Evolutionary conservation across 495 filamentous ascomycete genomes (phyloP), one percentile per base, ranked within the genome.

Genomic region (Platismatia glauca): DNA sequence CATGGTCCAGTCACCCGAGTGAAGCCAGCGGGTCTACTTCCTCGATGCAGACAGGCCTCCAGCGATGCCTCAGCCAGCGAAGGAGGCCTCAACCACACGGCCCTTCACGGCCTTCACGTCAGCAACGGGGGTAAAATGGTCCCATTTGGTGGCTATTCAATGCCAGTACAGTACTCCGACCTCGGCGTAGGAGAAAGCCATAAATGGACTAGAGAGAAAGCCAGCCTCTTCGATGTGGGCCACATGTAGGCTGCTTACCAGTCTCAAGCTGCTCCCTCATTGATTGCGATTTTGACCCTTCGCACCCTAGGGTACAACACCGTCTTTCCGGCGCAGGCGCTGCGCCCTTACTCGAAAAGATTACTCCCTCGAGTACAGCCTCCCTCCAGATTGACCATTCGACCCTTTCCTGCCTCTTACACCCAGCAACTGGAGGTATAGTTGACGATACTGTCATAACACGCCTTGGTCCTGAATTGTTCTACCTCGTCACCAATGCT

Each of bases 401-500:
- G 58, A 93, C 89, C 4, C 81, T 98, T 4, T 92, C 88, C 11
- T 84, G 83, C n/a, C 77, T 98, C 24, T 78, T 98, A 37, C 85
- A 86, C 68, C 84, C 86, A 5, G 78, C 77, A 0, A 93, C 88
- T 0, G 94, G 94, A 39, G 93, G 94, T 20, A 96, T 97, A 64
- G 83, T 96, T 34, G 94, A 98, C 69, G 94, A 98, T 73, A 88
- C 86, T 11, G 87, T 98, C 60, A 86, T 98, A 68, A 95, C 91
- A 27, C 77, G 86, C 61, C 79, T 91, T 13, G 78, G 77, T 18
- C 80, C 82, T 20, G 83, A 88, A 48, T 68, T 73, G 39, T 96
- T 95, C 75, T 96, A 97, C 75, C 80, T 97, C 43, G 94, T 98
- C 57, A 96, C 92, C 35, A 98, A 98, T 73, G 94, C 94, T n/a